Evolutionary conservation across 1,284 basidiomycete species (phyloP), one percentile per base, ranked within the genome.

Genomic region (Apiotrichum mycotoxinovorans): DNA sequence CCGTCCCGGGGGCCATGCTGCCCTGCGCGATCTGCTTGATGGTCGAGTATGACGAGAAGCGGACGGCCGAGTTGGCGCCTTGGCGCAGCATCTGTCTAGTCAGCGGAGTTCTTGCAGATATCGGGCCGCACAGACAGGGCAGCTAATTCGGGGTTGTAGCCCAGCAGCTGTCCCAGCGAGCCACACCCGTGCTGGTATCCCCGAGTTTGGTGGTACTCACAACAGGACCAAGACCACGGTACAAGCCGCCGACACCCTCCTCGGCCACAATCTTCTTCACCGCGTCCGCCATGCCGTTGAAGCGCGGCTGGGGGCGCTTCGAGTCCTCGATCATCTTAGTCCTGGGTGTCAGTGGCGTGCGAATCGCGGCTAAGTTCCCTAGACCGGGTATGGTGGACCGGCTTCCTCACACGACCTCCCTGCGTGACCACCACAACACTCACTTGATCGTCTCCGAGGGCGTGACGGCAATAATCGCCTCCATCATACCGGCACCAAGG

Each of bases 381-480:
- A n/a, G n/a, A n/a, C n/a, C n/a, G n/a, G n/a, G n/a, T n/a, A n/a
- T n/a, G n/a, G n/a, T n/a, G n/a, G n/a, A n/a, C n/a, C n/a, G n/a
- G n/a, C n/a, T n/a, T n/a, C n/a, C n/a, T 34, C 33, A 34, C 33
- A 14, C 15, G 34, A 10, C 14, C 33, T 18, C 25, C 11, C 17
- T 20, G 30, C 30, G 7, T 12, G 30, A 12, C 12, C 27, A 22
- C 40, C 10, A 18, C n/a, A 11, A 10, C 37, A 76, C 87, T 43
- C 54, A 93, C 92, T 98, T 98, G 81, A 98, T 97, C 0, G 95
- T 98, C 77, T 98, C 95, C 10, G 90, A 93, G 1, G 95, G 96
- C 0, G 95, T 98, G 8, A 98, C 95, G 1, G 94, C 95, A 57
- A 98, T 85, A 26, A 98, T 75, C 1, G 95, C 94, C 77, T 98